Percentiles rank a stretch among this genome's conserved stretches.
These are phyloP conservation scores for Calonectria ilicicola DNA, from an alignment of 2,329 filamentous ascomycete genomes.

Conservation along the genomic window DNA sequence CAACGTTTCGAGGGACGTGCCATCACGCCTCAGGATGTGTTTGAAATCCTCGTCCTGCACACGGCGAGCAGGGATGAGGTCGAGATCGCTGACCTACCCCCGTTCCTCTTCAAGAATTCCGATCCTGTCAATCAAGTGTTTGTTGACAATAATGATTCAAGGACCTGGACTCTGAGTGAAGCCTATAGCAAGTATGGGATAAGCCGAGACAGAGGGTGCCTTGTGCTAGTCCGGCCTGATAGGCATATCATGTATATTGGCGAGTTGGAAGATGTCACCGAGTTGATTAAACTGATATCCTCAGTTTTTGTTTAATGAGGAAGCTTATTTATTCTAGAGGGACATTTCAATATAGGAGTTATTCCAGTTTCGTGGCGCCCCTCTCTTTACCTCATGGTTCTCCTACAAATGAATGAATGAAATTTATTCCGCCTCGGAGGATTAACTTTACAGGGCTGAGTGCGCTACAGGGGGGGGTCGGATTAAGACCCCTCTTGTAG, in stretches of 20 bases:
- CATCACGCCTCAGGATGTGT: background rate
- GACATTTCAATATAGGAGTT: no score
- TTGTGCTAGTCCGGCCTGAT: background rate
- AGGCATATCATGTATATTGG: background rate
- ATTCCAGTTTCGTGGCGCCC: no score
- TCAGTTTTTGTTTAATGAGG: background rate
- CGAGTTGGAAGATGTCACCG: background rate
- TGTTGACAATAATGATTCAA: background rate
- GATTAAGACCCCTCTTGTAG: no score
- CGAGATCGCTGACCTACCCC: background rate
- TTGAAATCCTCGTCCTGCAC: background rate
- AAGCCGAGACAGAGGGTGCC: background rate
- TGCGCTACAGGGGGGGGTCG: no score
- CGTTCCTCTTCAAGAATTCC: background rate
- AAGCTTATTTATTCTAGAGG: no score
- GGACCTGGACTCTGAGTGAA: background rate
- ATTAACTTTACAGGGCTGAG: no score
- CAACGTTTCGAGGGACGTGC: background rate
- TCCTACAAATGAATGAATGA: no score
- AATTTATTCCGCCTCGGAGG: no score
- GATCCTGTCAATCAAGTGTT: background rate
- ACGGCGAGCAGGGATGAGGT: background rate
- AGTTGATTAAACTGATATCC: background rate
- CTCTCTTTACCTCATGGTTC: no score
- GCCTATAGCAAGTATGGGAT: background rate